These are phyloP conservation scores for Vinca minor DNA, from an alignment of 257 asterid genomes.

Conservation along the genomic window DNA sequence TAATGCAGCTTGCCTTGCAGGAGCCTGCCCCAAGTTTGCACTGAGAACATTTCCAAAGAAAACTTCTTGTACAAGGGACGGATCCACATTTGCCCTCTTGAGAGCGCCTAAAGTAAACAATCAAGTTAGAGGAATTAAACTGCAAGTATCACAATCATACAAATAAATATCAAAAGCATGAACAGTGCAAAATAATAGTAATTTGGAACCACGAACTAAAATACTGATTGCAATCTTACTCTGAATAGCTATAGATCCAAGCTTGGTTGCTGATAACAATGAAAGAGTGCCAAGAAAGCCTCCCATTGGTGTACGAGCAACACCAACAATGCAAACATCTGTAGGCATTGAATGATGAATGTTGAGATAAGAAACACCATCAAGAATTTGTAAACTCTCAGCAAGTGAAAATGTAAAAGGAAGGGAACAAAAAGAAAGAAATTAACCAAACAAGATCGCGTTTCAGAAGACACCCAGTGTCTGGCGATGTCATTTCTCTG, in stretches of 20 bases:
- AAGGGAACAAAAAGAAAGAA: not conserved
- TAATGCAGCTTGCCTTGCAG: constrained; percentile 99
- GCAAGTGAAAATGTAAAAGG: not conserved
- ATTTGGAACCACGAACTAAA: not conserved
- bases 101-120: constrained; percentile 62
- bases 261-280: constrained; percentile 83
- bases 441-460: not conserved
- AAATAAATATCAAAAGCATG: constrained; percentile 1
- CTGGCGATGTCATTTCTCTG: not conserved
- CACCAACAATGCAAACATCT: constrained; percentile 98
- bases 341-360: constrained; percentile 14
- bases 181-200: constrained; percentile 7
- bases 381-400: not conserved
- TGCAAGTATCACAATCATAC: constrained; percentile 2
- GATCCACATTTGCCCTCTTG: constrained; percentile 78
- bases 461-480: too few relatives aligned
- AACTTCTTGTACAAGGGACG: constrained; percentile 88
- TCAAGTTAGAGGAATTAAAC: constrained; percentile 8
- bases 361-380: not conserved
- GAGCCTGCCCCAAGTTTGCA: constrained; percentile 98
- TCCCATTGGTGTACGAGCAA: constrained; percentile 97
- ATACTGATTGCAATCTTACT: constrained; percentile 38
- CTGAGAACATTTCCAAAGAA: constrained; percentile 92
- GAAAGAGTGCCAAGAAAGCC: constrained; percentile 91
- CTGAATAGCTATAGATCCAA: constrained; percentile 86